These are phyloP conservation scores for Cornus controversa DNA, from an alignment of 148 eudicot species.

Conservation along the genomic window DNA sequence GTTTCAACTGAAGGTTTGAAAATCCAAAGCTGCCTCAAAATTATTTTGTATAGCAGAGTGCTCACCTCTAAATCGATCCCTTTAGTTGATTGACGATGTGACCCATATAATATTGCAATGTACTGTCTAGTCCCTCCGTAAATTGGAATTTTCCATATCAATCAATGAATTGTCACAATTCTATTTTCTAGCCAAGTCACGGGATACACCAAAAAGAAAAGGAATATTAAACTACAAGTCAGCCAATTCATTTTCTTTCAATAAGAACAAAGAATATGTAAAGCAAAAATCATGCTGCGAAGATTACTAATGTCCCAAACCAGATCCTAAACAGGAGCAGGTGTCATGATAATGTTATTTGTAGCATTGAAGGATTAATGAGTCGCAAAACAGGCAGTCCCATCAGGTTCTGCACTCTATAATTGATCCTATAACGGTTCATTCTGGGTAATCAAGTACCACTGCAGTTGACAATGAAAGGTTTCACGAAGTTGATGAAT, in stretches of 20 bases:
- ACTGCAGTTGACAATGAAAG: constrained; percentile 79
- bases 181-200: background rate
- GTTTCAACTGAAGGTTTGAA: background rate
- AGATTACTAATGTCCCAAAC: background rate
- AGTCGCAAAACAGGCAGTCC: background rate
- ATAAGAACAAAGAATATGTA: background rate
- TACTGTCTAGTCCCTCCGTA: background rate
- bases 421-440: background rate
- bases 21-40: too few species aligned
- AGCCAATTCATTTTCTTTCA: background rate
- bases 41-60: too few species aligned
- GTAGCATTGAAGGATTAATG: background rate
- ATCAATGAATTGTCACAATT: background rate
- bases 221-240: background rate
- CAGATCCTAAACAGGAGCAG: background rate
- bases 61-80: too few species aligned
- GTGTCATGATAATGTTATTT: background rate
- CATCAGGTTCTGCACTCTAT: background rate
- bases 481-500: constrained; percentile 61
- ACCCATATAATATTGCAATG: background rate
- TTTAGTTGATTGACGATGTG: too few species aligned
- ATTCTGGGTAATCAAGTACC: constrained; percentile 34
- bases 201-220: background rate
- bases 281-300: background rate
- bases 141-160: background rate